Percentiles rank a stretch among this genome's conserved stretches.
Evolutionary conservation across 345 rosid species (phyloP).

Genomic region (Gossypium bickii): DNA sequence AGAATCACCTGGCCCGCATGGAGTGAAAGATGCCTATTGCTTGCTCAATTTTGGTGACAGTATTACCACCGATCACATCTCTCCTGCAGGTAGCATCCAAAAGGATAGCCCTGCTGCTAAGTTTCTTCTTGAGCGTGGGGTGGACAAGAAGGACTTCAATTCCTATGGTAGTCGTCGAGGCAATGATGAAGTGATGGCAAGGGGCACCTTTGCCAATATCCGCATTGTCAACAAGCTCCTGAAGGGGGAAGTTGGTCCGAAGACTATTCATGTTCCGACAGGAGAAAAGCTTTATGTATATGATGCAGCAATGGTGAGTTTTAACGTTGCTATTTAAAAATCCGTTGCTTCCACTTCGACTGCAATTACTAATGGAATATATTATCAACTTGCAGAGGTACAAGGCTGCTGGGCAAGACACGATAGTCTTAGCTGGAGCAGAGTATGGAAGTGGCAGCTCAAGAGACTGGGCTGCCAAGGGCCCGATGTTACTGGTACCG

Average conservation of each 20-base stretch:
- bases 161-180: slow-evolving; percentile 87
- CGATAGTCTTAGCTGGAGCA: slow-evolving; percentile 73
- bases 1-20: slow-evolving; percentile 66
- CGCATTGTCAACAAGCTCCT: slow-evolving; percentile 71
- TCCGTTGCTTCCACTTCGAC: not conserved
- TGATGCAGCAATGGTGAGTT: slow-evolving; percentile 74
- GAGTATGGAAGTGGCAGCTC: slow-evolving; percentile 94
- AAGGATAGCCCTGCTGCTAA: slow-evolving; percentile 76
- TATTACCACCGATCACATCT: slow-evolving; percentile 82
- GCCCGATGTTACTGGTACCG: slow-evolving; percentile 26
- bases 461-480: slow-evolving; percentile 94
- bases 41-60: slow-evolving; percentile 77
- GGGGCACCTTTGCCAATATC: slow-evolving; percentile 86
- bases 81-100: slow-evolving; percentile 85
- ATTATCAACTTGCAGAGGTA: slow-evolving; percentile 44
- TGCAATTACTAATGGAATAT: not conserved
- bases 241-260: slow-evolving; percentile 84
- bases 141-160: slow-evolving; percentile 56
- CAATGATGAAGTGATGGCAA: slow-evolving; percentile 74
- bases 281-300: slow-evolving; percentile 71
- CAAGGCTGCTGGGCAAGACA: slow-evolving; percentile 59
- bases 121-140: slow-evolving; percentile 65
- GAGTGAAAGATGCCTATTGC: slow-evolving; percentile 83
- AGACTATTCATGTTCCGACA: slow-evolving; percentile 67
- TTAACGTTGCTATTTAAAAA: not conserved